These are phyloP conservation scores for Coemansia sp. DNA, from an alignment of 192 early-diverging fungal genomes.

Conservation along the genomic window DNA sequence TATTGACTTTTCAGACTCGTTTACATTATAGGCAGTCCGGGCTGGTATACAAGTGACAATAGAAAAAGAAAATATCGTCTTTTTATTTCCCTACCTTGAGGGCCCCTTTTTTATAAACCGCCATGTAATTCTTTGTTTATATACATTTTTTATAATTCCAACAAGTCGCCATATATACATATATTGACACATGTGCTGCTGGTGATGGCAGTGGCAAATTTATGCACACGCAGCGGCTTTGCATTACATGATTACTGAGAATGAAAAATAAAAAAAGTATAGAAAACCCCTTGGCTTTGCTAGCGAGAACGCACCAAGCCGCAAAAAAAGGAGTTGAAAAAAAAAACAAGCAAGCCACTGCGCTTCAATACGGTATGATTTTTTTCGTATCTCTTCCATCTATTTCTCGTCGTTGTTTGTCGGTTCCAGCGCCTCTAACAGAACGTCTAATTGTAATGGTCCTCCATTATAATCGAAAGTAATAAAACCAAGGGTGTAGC, in stretches of 20 bases:
- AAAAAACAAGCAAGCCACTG: neutral
- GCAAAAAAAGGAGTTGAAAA: neutral
- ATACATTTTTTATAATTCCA: neutral
- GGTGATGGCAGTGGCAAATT: neutral
- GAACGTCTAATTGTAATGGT: neutral
- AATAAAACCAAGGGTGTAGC: neutral
- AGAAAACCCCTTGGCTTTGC: neutral
- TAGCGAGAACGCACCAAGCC: neutral
- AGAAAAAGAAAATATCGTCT: neutral
- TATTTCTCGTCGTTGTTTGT: neutral
- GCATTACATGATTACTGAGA: neutral
- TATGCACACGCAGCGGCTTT: neutral
- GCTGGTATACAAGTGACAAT: too few relatives aligned
- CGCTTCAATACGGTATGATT: neutral
- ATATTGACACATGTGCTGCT: neutral
- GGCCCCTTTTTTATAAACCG: too few relatives aligned
- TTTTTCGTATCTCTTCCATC: neutral
- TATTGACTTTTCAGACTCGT: slow-evolving; percentile 13
- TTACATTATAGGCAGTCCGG: slow-evolving; percentile 8
- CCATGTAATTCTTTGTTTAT: neutral
- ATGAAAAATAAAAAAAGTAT: neutral
- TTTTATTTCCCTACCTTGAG: neutral
- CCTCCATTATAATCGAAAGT: neutral
- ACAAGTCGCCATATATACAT: neutral
- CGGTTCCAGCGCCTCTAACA: too few relatives aligned